Conservation (phyloP, 2,329 filamentous ascomycete genomes). For the Arthrobotrys iridis region DNA sequence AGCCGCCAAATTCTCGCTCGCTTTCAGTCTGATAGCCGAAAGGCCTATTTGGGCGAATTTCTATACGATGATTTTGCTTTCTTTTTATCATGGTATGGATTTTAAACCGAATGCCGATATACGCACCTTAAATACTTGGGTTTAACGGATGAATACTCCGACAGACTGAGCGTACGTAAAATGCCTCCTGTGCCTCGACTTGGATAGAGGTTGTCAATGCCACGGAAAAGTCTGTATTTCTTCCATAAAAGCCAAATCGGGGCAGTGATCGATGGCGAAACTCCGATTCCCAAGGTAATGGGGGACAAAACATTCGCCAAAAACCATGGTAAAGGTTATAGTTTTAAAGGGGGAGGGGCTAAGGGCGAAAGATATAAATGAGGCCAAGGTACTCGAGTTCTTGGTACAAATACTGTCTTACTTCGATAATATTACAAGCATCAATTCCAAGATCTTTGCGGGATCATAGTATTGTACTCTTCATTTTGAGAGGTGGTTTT, state of each 20-base stretch:
- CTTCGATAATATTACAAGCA: not conserved
- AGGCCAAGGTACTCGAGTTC: not conserved
- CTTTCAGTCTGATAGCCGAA: constrained; percentile 7
- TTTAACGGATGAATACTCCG: not conserved
- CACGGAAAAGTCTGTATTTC: not conserved
- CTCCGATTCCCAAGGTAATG: not conserved
- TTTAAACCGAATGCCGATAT: not conserved
- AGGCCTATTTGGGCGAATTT: not conserved
- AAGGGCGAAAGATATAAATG: constrained; percentile 27
- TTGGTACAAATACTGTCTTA: not conserved
- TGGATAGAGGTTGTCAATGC: too few relatives aligned
- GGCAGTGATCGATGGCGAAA: not conserved
- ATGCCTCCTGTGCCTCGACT: too few relatives aligned
- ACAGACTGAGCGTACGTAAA: not conserved
- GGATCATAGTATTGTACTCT: too few relatives aligned
- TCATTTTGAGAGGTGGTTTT: too few relatives aligned
- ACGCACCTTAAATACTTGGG: not conserved
- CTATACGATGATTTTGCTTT: not conserved
- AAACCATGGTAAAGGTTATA: constrained; percentile 17
- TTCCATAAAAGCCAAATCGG: not conserved
- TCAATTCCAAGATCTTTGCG: too few relatives aligned
- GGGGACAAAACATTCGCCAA: constrained; percentile 3
- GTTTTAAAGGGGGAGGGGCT: not conserved
- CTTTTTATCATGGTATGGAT: not conserved
- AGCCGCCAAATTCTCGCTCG: constrained; percentile 1